Conservation (phyloP, 2,329 filamentous ascomycete genomes). For the Calonectria pseudoturangicola region DNA sequence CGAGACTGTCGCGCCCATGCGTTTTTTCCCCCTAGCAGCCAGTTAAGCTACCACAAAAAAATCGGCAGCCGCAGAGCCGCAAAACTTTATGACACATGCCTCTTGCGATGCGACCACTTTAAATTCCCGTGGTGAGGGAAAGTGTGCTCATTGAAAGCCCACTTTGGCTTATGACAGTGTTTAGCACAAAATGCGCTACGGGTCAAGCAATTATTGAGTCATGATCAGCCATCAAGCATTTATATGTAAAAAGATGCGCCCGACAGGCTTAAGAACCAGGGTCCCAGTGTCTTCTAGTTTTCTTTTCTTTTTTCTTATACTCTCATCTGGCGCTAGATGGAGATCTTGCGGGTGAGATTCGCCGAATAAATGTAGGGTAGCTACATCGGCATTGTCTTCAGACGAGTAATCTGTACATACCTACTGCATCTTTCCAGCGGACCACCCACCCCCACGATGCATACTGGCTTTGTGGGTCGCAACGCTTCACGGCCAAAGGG, state of each 20-base stretch:
- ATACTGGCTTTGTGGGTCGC: too few species aligned
- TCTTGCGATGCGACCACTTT: neutral
- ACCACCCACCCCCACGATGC: neutral
- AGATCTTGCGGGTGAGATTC: neutral
- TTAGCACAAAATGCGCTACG: neutral
- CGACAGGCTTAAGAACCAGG: too few species aligned
- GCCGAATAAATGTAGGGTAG: neutral
- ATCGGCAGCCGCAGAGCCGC: neutral
- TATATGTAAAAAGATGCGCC: neutral
- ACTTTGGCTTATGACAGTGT: neutral
- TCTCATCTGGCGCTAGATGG: neutral
- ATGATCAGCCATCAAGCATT: neutral
- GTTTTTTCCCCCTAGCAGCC: neutral
- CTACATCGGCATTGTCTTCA: neutral
- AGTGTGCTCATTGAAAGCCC: neutral
- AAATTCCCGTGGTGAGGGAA: neutral
- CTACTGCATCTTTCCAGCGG: neutral
- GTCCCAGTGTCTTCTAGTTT: too few species aligned
- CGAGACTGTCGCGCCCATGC: neutral
- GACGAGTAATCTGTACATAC: neutral
- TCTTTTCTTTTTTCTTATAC: neutral
- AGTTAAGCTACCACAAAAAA: neutral
- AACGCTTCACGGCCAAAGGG: too few species aligned
- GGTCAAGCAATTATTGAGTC: neutral
- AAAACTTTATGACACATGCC: neutral